phyloP scores from a whole-genome alignment of 495 filamentous ascomycete genomes.

The Lepraria neglecta region DNA sequence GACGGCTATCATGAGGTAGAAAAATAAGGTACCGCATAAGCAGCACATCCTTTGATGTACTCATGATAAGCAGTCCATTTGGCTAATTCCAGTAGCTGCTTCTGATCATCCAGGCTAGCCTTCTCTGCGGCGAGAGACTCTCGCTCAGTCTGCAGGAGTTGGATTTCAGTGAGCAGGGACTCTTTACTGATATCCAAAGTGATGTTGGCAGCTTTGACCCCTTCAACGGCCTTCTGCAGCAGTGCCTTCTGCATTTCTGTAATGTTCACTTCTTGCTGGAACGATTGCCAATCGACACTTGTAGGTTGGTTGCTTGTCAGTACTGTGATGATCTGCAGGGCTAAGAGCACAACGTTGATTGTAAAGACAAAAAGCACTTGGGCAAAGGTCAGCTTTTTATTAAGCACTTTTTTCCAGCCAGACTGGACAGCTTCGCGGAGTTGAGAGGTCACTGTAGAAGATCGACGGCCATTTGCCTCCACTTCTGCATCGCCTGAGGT shows the following conservation, averaged over 20 bases:
- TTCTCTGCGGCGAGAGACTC: constrained; percentile 3
- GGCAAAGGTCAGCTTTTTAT: no score
- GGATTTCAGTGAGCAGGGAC: not conserved
- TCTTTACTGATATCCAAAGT: not conserved
- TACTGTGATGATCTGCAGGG: not conserved
- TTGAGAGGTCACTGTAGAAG: no score
- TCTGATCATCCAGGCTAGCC: not conserved
- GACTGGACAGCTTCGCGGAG: no score
- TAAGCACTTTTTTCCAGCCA: no score
- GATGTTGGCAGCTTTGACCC: not conserved
- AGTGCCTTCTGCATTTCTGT: constrained; percentile 2
- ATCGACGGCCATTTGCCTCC: no score
- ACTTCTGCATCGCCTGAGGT: no score
- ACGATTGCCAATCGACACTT: not conserved
- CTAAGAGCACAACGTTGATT: no score
- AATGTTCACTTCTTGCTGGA: no score
- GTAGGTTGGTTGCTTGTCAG: constrained; percentile 5
- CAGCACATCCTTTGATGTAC: constrained; percentile 5
- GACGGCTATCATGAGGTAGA: not conserved
- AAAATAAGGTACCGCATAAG: not conserved
- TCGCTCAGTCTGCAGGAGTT: not conserved
- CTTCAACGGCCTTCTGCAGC: not conserved
- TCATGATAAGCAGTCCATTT: constrained; percentile 11
- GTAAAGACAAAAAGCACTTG: no score
- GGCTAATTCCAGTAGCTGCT: constrained; percentile 6